Evolutionary conservation across 116 monocot species (phyloP).

Genomic region (Thalassia testudinum): DNA sequence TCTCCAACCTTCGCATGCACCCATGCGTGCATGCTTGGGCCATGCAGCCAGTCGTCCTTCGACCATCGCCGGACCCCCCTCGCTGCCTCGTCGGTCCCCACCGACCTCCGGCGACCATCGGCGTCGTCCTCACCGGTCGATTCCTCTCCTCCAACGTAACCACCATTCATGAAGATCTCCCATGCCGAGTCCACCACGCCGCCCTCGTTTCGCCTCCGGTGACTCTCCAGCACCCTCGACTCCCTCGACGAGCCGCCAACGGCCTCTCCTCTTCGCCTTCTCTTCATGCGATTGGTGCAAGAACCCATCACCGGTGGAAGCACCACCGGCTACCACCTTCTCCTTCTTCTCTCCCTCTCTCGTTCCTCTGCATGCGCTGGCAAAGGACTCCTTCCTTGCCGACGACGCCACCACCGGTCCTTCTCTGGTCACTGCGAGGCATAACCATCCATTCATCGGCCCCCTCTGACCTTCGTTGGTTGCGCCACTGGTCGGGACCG

Average conservation of each 20-base stretch:
- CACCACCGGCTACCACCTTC: neutral
- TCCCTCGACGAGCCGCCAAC: too few relatives aligned
- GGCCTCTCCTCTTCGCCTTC: neutral
- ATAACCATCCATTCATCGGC: neutral
- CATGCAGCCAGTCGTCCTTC: neutral
- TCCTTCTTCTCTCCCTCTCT: neutral
- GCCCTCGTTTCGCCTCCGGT: too few relatives aligned
- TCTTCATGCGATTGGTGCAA: neutral
- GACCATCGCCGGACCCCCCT: neutral
- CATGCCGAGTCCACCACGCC: too few relatives aligned
- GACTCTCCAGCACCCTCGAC: too few relatives aligned
- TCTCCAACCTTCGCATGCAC: too few relatives aligned
- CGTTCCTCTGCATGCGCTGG: neutral
- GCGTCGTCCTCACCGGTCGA: neutral
- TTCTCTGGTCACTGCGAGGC: too few relatives aligned
- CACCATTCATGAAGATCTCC: too few relatives aligned
- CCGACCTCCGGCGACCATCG: neutral
- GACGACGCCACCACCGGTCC: too few relatives aligned
- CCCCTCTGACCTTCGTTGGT: neutral
- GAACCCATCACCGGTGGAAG: too few relatives aligned
- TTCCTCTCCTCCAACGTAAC: neutral
- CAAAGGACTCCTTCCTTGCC: neutral
- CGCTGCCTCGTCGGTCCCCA: neutral
- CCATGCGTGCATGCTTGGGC: neutral
- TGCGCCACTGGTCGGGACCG: too few relatives aligned